A percentile compares a stretch with the other conserved stretches of the same genome.
These are phyloP conservation scores for Gossypium longicalyx DNA, from an alignment of 345 rosid genomes.

Conservation along the genomic window DNA sequence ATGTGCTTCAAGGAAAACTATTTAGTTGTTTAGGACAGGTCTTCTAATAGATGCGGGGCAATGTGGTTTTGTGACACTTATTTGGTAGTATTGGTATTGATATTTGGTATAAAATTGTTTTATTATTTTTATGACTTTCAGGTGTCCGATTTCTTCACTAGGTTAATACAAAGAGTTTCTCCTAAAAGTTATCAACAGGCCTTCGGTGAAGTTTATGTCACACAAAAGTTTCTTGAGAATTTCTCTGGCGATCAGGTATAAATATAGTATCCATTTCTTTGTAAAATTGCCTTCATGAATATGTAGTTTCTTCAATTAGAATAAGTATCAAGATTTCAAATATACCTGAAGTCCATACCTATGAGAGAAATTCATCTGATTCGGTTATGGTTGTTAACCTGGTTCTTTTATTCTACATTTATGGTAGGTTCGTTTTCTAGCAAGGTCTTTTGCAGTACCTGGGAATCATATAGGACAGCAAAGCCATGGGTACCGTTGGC, in stretches of 20 bases:
- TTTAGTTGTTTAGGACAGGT: not conserved
- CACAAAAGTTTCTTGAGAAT: slow-evolving; percentile 82
- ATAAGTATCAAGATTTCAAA: not conserved
- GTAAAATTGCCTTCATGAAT: not conserved
- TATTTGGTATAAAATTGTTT: not conserved
- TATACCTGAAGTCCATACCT: not conserved
- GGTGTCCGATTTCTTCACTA: slow-evolving; percentile 83
- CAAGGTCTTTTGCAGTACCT: slow-evolving; percentile 86
- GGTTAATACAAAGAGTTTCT: slow-evolving; percentile 86
- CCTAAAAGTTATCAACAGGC: slow-evolving; percentile 99
- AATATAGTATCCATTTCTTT: slow-evolving; percentile 3
- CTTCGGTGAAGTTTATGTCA: slow-evolving; percentile 77
- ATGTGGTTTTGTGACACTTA: not conserved
- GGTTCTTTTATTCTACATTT: not conserved
- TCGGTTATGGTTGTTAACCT: slow-evolving; percentile 3
- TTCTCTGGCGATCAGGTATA: slow-evolving; percentile 94
- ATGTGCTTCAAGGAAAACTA: slow-evolving; percentile 10
- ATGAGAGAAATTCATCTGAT: not conserved
- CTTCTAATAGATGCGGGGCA: slow-evolving; percentile 1
- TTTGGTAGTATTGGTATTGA: not conserved
- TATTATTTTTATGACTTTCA: slow-evolving; percentile 25
- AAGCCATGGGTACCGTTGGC: slow-evolving; percentile 97
- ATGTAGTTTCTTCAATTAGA: not conserved
- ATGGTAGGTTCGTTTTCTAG: slow-evolving; percentile 82
- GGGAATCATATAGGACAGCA: slow-evolving; percentile 98